Percentiles rank a stretch among this genome's conserved stretches.
Evolutionary conservation across 441 rosid species (phyloP).

Genomic region (Gossypium schwendimanii): DNA sequence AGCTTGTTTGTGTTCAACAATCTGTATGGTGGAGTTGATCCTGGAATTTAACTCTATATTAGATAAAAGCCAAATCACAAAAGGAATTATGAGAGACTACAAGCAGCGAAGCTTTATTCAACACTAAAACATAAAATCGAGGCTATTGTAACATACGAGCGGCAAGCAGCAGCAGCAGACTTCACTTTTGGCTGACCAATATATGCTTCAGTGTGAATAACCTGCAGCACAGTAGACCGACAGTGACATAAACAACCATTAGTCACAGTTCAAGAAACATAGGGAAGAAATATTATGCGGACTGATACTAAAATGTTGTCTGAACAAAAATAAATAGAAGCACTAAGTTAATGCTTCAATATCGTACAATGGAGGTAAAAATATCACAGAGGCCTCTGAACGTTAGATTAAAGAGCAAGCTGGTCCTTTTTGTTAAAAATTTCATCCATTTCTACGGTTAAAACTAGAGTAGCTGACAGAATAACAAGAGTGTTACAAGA

Average conservation of each 20-base stretch:
- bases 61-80: not conserved
- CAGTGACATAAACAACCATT: not conserved
- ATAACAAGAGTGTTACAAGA: too few species aligned
- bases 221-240: slow-evolving; percentile 27
- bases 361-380: not conserved
- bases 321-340: not conserved
- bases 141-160: slow-evolving; percentile 42
- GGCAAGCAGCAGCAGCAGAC: slow-evolving; percentile 88
- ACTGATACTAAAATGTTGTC: not conserved
- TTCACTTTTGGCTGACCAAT: slow-evolving; percentile 90
- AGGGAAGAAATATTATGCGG: not conserved
- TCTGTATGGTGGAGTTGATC: slow-evolving; percentile 63
- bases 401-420: too few species aligned
- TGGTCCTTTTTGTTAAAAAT: too few species aligned
- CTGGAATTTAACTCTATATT: slow-evolving; percentile 30
- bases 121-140: not conserved
- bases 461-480: too few species aligned
- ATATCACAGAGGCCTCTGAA: too few species aligned
- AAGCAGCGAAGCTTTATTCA: not conserved
- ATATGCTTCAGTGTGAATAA: slow-evolving; percentile 85
- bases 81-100: not conserved
- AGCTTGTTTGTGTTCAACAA: slow-evolving; percentile 76
- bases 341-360: not conserved
- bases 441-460: too few species aligned
- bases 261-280: not conserved